Percentiles rank a stretch among this genome's conserved stretches.
These are phyloP conservation scores for Claviceps sp. DNA, from an alignment of 2,329 filamentous ascomycete species.

Conservation along the genomic window DNA sequence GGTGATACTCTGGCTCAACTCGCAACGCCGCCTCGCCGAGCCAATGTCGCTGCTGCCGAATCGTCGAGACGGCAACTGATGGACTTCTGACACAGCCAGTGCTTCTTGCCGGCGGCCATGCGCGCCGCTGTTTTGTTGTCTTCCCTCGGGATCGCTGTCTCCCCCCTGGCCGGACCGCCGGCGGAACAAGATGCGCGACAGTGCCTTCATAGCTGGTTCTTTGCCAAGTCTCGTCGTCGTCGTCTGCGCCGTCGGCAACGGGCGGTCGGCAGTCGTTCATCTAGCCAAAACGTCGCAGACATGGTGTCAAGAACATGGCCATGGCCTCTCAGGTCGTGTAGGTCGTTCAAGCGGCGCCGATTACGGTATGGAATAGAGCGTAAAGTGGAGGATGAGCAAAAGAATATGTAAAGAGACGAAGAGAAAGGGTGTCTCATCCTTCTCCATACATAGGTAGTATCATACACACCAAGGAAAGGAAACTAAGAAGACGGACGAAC, in stretches of 20 bases:
- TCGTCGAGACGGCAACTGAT: slow-evolving; percentile 21
- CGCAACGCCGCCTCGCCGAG: not conserved
- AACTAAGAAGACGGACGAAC: not conserved
- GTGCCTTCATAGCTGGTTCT: slow-evolving; percentile 19
- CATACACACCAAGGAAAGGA: not conserved
- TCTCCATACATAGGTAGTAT: no score
- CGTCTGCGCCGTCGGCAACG: not conserved
- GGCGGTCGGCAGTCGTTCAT: not conserved
- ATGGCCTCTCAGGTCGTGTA: not conserved
- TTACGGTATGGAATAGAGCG: not conserved
- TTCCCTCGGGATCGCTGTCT: slow-evolving; percentile 9
- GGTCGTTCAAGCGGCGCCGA: not conserved
- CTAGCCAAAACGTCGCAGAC: not conserved
- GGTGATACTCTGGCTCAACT: not conserved
- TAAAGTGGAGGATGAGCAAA: not conserved
- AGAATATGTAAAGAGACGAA: not conserved
- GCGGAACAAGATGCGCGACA: slow-evolving; percentile 21
- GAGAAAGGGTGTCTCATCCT: not conserved
- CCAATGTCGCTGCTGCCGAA: not conserved
- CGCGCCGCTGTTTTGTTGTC: slow-evolving; percentile 4
- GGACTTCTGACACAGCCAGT: slow-evolving; percentile 18
- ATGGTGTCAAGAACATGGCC: slow-evolving; percentile 1
- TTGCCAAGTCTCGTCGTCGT: not conserved
- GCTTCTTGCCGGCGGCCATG: slow-evolving; percentile 6
- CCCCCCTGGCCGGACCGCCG: slow-evolving; percentile 12